Conservation (phyloP, 2,329 filamentous ascomycete genomes). For the Fusarium bulbicola region DNA sequence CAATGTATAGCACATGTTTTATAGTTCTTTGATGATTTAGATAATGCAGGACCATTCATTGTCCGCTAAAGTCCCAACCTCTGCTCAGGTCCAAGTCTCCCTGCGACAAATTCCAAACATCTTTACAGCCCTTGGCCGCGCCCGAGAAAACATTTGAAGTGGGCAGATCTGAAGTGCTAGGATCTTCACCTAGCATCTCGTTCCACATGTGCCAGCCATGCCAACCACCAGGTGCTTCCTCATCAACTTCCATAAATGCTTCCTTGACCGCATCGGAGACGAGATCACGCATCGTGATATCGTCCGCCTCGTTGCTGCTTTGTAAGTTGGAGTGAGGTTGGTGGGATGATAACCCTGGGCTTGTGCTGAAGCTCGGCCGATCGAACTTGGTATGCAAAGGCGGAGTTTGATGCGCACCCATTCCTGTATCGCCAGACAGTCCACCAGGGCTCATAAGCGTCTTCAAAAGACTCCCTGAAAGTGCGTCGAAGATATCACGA, state of each 20-base stretch:
- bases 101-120: not conserved
- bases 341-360: not conserved
- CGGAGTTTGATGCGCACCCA: not conserved
- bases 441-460: not conserved
- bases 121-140: not conserved
- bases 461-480: not conserved
- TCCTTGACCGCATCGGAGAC: not conserved
- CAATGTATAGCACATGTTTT: too few relatives aligned
- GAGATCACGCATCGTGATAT: not conserved
- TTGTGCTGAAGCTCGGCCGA: not conserved
- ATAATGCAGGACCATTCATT: not conserved
- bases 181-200: not conserved
- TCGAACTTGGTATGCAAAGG: not conserved
- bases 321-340: not conserved
- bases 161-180: not conserved
- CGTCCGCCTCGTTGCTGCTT: rapidly evolving
- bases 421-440: not conserved
- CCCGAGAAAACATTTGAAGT: not conserved
- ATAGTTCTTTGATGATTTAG: not conserved
- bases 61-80: not conserved
- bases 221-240: not conserved
- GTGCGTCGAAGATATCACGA: not conserved
- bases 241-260: not conserved
- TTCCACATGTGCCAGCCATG: not conserved
- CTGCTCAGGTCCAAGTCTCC: not conserved